Base-by-base conservation (phyloP, 257 asterid species). In the Anisodus acutangulus region DNA sequence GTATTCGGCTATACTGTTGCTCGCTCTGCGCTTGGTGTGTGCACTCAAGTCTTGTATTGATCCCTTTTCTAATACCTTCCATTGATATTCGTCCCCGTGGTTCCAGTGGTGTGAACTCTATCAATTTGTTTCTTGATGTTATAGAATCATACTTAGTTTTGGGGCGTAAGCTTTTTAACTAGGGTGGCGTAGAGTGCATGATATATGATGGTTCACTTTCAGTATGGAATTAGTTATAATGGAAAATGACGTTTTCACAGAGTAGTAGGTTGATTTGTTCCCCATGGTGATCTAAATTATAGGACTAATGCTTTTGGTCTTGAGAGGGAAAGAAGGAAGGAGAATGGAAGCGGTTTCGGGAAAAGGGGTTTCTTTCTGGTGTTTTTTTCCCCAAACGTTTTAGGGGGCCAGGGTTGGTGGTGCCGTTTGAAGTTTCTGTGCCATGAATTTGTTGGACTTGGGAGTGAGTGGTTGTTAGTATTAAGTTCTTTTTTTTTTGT, bases 1-100 rank as follows among this genome's bases (percentile, higher is more conserved):
- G 80, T 60, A 74, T n/a, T 74, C 0, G 39, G 35, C 79, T 45
- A n/a, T 43, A 45, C 39, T 71, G 57, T 71, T 71, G 79, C 79
- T 71, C 9, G 9, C 58, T 71, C 45, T 71, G 80, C 16, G 10
- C 35, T 60, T 63, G 39, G 70, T 26, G 41, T 22, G 70, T 63
- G 58, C 80, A 19, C 19, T 74, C 3, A 74, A 49, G 12, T 47
- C 45, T 74, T 11, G 62, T 53, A 22, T 74, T 74, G 81, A 12
- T 74, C 43, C 39, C 60, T 74, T 74, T 49, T 22, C 54, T 70
- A 12, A 17, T 41, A 74, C 81, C 81, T 74, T 47, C 12, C 49
- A 12, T 72, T 49, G 43, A 22, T 49, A 74, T 12, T 74, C 2
- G 41, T 5, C 41, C 59, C 37, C 81, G 49, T 74, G 81, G 43